A percentile compares a stretch with the other conserved stretches of the same genome.
phyloP scores from a whole-genome alignment of 2,329 filamentous ascomycete genomes.

The Stachybotrys echinatus region DNA sequence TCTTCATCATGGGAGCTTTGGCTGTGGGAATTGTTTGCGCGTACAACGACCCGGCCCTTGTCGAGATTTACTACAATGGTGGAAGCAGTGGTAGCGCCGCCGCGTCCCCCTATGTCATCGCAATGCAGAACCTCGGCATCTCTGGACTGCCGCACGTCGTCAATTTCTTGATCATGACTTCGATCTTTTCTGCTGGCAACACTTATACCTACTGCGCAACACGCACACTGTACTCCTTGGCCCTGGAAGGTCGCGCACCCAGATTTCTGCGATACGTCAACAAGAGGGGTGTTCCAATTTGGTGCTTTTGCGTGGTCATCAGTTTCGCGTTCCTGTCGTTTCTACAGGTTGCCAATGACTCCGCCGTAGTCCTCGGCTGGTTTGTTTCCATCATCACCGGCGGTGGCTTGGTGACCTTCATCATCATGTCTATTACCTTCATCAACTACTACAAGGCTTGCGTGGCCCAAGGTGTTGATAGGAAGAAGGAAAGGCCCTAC shows the following conservation, averaged over 20 bases:
- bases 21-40: constrained; percentile 60
- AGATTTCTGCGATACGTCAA: constrained; percentile 51
- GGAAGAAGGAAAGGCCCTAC: constrained; percentile 44
- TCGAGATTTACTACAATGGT: constrained; percentile 37
- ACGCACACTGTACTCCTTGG: constrained; percentile 42
- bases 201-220: constrained; percentile 45
- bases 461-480: constrained; percentile 43
- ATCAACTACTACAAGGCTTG: constrained; percentile 44
- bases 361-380: constrained; percentile 43
- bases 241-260: constrained; percentile 40
- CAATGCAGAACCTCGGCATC: constrained; percentile 49
- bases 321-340: constrained; percentile 45
- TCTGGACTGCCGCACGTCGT: constrained; percentile 47
- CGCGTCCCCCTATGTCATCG: constrained; percentile 58
- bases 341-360: constrained; percentile 40
- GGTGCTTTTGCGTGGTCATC: constrained; percentile 47
- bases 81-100: constrained; percentile 36
- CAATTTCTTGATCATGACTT: constrained; percentile 41
- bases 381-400: constrained; percentile 50
- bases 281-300: constrained; percentile 54
- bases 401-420: constrained; percentile 54
- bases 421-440: constrained; percentile 44
- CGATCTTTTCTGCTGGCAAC: constrained; percentile 38
- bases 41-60: constrained; percentile 53
- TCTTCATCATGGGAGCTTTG: constrained; percentile 64